phyloP scores from a whole-genome alignment of 257 asterid species.

The Nicotiana undulata region DNA sequence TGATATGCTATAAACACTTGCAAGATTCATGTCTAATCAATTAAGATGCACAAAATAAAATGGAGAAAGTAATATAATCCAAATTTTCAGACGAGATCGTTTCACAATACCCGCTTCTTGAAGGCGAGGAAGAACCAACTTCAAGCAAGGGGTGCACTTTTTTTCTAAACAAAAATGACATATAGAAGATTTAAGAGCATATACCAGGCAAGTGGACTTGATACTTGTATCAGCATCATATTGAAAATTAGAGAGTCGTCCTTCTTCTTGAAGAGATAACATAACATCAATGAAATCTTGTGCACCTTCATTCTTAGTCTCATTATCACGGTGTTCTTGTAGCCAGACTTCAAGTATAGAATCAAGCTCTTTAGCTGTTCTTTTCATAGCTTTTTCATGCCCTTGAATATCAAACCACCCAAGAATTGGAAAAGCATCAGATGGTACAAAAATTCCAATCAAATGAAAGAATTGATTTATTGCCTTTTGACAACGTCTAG shows the following conservation, averaged over 20 bases:
- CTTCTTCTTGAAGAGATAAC: constrained; percentile 5
- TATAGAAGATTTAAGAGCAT: background rate
- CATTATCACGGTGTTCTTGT: constrained; percentile 1
- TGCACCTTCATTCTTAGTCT: background rate
- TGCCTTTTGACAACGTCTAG: constrained; percentile 5
- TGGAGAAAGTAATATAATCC: no score
- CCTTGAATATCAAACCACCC: constrained; percentile 12
- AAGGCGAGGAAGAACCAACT: no score
- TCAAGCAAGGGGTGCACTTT: no score
- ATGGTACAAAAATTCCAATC: constrained; percentile 11
- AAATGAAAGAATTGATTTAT: background rate
- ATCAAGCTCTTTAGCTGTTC: constrained; percentile 17
- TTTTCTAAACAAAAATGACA: background rate
- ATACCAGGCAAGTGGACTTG: constrained; percentile 11
- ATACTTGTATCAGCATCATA: constrained; percentile 12
- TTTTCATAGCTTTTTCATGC: constrained; percentile 15
- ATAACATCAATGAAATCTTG: constrained; percentile 15
- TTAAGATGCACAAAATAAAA: no score
- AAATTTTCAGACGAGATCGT: background rate
- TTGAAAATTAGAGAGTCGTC: background rate
- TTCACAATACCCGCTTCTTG: no score
- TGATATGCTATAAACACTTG: no score
- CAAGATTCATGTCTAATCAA: no score
- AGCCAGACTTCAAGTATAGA: constrained; percentile 11
- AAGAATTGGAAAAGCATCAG: constrained; percentile 16